Conservation (phyloP, 208 protist species). For the Acanthamoeba healyi region DNA sequence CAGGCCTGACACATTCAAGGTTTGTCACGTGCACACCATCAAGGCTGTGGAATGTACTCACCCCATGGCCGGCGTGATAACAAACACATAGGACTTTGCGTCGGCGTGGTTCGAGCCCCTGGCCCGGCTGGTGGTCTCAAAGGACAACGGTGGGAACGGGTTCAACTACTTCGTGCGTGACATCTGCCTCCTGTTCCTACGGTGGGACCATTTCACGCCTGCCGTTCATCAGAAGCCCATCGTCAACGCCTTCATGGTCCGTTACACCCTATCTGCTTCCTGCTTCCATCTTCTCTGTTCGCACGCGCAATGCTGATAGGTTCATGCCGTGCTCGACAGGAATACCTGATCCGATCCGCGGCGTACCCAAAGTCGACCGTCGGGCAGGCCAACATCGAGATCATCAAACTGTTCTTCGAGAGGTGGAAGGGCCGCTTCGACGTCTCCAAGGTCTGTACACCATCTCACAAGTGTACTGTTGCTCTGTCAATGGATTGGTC, state of each 20-base stretch:
- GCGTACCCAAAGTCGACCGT: constrained; percentile 81
- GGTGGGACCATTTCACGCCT: constrained; percentile 78
- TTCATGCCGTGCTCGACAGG: too few species aligned
- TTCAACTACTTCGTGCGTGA: constrained; percentile 93
- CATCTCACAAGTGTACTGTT: not conserved
- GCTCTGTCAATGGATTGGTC: too few species aligned
- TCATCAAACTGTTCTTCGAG: constrained; percentile 88
- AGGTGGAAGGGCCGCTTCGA: constrained; percentile 79
- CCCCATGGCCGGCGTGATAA: too few species aligned
- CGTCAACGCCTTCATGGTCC: constrained; percentile 58
- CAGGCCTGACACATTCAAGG: constrained; percentile 67
- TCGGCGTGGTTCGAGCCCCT: constrained; percentile 86
- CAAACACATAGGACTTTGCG: constrained; percentile 79
- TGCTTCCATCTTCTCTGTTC: not conserved
- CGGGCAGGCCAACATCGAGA: constrained; percentile 89
- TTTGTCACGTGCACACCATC: not conserved
- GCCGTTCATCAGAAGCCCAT: constrained; percentile 71
- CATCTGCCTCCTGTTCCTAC: constrained; percentile 86
- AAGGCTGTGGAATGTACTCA: not conserved
- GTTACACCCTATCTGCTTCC: too few species aligned
- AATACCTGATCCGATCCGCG: constrained; percentile 82
- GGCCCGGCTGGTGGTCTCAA: constrained; percentile 80
- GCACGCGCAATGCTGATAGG: too few species aligned
- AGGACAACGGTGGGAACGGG: constrained; percentile 80
- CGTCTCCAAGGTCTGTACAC: constrained; percentile 51